Evolutionary conservation across 306 rosid genomes (phyloP), one percentile per base, ranked within the genome.

Genomic region (Rosa persica): DNA sequence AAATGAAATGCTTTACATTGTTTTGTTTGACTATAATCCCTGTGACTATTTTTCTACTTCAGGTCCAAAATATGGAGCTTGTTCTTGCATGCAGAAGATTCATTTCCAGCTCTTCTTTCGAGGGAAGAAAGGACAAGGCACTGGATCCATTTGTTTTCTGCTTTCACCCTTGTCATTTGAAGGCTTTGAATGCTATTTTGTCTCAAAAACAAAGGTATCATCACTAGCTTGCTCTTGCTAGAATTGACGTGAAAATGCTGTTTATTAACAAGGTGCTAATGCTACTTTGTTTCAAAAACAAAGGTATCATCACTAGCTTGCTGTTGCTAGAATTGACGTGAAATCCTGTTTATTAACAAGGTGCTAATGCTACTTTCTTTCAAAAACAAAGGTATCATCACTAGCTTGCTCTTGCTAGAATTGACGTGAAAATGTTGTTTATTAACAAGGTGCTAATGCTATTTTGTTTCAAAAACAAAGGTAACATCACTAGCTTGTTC

Each of bases 111-210:
- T 55, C 77, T 67, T 72, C 97, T 92, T 81, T 83, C 92, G 27
- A 73, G 82, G 67, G 88, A 78, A 81, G 97, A 92, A 86, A 89
- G 91, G 81, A 89, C 97, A 72, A 82, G 76, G 77, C 98, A 94
- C 82, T 94, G 98, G 98, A 88, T 92, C 55, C 92, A 90, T 73
- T 74, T 90, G 73, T 90, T 90, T 86, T 90, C 97, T 61, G 89
- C 87, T 82, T 92, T 92, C 74, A 86, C 67, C 76, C 88, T 73
- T 87, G 65, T 81, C 98, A 94, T 34, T 55, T 78, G 74, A 90
- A 82, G 90, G 92, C 97, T 66, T 74, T 94, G 49, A 76, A 87
- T 73, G 38, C 81, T 67, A 83, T 94, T 87, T 88, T 94, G 85
- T 67, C 84, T 60, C 95, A 94, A 77, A 94, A 94, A 86, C 80